These are phyloP conservation scores for Sisymbrium altissimum DNA, from an alignment of 345 rosid species.

Conservation along the genomic window DNA sequence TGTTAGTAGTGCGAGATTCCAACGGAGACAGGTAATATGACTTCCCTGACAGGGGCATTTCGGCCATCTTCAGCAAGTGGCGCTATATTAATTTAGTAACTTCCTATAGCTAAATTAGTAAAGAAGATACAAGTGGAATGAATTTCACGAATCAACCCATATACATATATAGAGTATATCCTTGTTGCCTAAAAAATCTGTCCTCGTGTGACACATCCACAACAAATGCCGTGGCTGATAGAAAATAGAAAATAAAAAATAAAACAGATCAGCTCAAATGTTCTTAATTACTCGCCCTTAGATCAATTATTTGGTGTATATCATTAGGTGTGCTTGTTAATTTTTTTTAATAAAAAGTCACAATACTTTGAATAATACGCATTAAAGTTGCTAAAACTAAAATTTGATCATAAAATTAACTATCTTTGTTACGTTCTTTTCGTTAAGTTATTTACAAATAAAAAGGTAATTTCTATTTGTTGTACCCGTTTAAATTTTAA, in stretches of 20 bases:
- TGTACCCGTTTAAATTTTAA: no score
- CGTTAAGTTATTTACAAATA: no score
- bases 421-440: no score
- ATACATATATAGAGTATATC: background rate
- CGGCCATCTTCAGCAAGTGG: slow-evolving; percentile 16
- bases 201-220: background rate
- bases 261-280: background rate
- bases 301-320: no score
- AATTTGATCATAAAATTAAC: no score
- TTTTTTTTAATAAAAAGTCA: no score
- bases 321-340: no score
- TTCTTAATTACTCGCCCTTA: background rate
- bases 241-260: background rate
- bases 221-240: background rate
- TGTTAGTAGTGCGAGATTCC: slow-evolving; percentile 7
- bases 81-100: background rate
- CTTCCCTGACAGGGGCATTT: slow-evolving; percentile 27
- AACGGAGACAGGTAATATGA: slow-evolving; percentile 30
- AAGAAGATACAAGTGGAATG: background rate
- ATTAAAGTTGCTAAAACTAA: no score
- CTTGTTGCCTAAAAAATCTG: background rate
- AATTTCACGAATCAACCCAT: background rate
- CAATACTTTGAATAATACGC: no score
- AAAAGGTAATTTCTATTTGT: no score
- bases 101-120: background rate